Conservation (phyloP, 768 basidiomycete species). For the Suillus subalutaceus region DNA sequence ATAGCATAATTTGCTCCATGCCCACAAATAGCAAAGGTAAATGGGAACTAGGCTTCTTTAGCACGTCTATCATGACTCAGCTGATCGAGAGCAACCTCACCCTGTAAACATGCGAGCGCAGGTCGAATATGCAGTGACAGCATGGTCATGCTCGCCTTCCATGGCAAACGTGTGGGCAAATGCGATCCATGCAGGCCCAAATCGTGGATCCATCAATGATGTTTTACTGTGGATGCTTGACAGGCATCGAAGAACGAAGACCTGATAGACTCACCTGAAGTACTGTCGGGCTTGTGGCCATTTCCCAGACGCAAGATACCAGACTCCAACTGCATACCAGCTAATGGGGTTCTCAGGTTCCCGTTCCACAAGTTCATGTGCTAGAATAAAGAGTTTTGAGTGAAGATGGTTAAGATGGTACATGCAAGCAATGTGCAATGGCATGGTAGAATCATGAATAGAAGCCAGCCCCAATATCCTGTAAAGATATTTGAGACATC, state of each 20-base stretch:
- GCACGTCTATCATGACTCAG: background rate
- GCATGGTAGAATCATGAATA: slow-evolving; percentile 87
- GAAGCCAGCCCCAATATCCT: slow-evolving; percentile 88
- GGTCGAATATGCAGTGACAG: slow-evolving; percentile 97
- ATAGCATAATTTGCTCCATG: slow-evolving; percentile 95
- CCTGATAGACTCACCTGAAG: slow-evolving; percentile 71
- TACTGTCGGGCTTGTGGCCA: slow-evolving; percentile 93
- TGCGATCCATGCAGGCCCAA: slow-evolving; percentile 96
- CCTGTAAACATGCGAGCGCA: slow-evolving; percentile 95
- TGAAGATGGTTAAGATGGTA: slow-evolving; percentile 91
- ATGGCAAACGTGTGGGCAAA: slow-evolving; percentile 97
- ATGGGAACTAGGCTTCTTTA: slow-evolving; percentile 76
- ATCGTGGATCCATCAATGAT: slow-evolving; percentile 93
- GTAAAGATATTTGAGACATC: slow-evolving; percentile 5
- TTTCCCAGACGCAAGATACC: slow-evolving; percentile 87
- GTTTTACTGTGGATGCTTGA: slow-evolving; percentile 70
- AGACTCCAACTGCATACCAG: slow-evolving; percentile 98
- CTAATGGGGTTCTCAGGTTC: slow-evolving; percentile 93
- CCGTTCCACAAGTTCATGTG: slow-evolving; percentile 92
- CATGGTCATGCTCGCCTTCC: slow-evolving; percentile 98
- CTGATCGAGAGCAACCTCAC: slow-evolving; percentile 44
- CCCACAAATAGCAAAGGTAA: slow-evolving; percentile 94
- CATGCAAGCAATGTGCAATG: slow-evolving; percentile 97
- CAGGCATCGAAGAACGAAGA: slow-evolving; percentile 2
- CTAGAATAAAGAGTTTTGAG: slow-evolving; percentile 92